These are phyloP conservation scores for Biscogniauxia mediterranea DNA, from an alignment of 2,329 filamentous ascomycete species.

Conservation along the genomic window DNA sequence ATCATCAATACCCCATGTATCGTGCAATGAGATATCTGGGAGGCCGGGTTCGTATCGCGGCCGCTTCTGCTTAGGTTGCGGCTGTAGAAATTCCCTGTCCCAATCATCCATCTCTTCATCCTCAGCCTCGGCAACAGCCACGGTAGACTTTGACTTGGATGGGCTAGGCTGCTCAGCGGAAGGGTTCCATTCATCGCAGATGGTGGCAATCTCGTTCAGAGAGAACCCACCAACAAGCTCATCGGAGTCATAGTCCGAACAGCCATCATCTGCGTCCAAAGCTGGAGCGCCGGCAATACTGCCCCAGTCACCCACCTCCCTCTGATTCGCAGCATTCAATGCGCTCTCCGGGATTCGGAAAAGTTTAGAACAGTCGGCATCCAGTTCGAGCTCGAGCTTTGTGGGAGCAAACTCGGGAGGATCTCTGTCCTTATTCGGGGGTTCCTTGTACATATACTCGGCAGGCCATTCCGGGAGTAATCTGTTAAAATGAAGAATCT, in stretches of 20 bases:
- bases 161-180: constrained; percentile 44
- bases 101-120: constrained; percentile 60
- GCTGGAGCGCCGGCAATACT: constrained; percentile 43
- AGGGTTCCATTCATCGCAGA: constrained; percentile 83
- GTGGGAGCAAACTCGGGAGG: constrained; percentile 67
- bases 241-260: constrained; percentile 48
- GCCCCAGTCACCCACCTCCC: constrained; percentile 47
- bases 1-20: constrained; percentile 74
- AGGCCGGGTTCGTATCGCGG: constrained; percentile 55
- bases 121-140: constrained; percentile 34
- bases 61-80: constrained; percentile 67
- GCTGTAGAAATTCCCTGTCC: constrained; percentile 56
- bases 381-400: constrained; percentile 85
- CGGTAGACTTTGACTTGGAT: constrained; percentile 14
- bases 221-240: constrained; percentile 70
- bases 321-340: constrained; percentile 51
- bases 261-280: constrained; percentile 40
- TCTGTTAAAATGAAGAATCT: constrained; percentile 75
- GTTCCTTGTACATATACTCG: constrained; percentile 74
- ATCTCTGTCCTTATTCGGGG: constrained; percentile 72
- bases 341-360: constrained; percentile 73
- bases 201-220: constrained; percentile 76
- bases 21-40: constrained; percentile 56
- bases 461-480: constrained; percentile 80
- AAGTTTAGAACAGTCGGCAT: constrained; percentile 78